Evolutionary conservation across 2,329 filamentous ascomycete species (phyloP), one percentile per base, ranked within the genome.

Genomic region (Trichoderma atroviride): DNA sequence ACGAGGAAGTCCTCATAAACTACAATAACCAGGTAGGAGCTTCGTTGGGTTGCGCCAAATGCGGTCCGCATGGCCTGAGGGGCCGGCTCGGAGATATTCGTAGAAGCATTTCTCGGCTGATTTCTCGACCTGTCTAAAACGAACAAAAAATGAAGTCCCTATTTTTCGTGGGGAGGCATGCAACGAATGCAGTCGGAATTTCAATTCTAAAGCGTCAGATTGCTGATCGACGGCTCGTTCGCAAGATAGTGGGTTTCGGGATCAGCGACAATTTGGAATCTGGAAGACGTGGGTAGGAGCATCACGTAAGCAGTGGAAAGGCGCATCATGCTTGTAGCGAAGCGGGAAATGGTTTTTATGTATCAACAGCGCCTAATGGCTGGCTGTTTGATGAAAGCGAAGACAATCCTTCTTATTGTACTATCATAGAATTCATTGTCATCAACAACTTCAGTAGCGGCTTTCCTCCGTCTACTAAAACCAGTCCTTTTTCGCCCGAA

Each of bases 401-500:
- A 75, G 78, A 79, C 78, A 79, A 78, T 79, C 78, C 77, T 77
- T 77, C 76, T 79, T 79, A 77, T 81, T 80, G 78, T 80, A 80
- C 79, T 81, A 79, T 80, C 78, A 78, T 82, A 77, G 80, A 81
- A 80, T 78, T 76, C 78, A 78, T 81, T 79, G 79, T 80, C 80
- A 79, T 82, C 79, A 82, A 77, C 78, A 78, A 80, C 79, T 78
- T 82, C 79, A 79, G 78, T 80, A 81, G 79, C 80, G 78, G 77
- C 77, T 75, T 77, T 78, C 78, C 77, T 77, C 79, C 79, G 77
- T 82, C 82, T 83, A 84, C 80, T 81, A 85, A 83, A 84, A 83
- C 83, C 83, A 82, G 81, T 82, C 81, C 83, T 33, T 84, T 82
- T 87, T 87, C 84, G 84, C 85, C 85, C 79, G 71, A 81, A 83